phyloP scores from a whole-genome alignment of 2,329 filamentous ascomycete species.

The Coniochaeta ligniaria region DNA sequence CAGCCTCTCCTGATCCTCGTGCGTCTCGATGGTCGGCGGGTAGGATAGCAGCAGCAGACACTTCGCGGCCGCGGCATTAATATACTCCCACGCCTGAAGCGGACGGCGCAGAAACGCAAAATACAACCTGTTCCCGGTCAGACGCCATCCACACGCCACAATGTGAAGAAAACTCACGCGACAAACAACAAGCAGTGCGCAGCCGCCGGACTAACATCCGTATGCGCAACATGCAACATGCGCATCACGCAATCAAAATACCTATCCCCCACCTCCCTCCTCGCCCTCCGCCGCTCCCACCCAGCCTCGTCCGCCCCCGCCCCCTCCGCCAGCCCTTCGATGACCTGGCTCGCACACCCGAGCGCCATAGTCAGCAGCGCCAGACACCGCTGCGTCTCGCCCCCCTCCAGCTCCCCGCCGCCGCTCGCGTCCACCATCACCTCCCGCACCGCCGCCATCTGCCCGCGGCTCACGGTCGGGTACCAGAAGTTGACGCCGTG shows the following conservation, averaged over 20 bases:
- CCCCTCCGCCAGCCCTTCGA: conserved; percentile 17
- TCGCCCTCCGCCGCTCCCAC: conserved; percentile 19
- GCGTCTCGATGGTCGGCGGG: conserved; percentile 21
- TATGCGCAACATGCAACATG: conserved; percentile 36
- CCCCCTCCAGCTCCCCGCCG: conserved; percentile 20
- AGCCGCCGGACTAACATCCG: conserved; percentile 35
- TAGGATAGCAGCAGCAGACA: conserved; percentile 42
- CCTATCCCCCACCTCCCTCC: conserved; percentile 28
- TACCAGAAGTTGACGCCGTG: conserved; percentile 45
- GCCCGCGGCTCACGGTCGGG: conserved; percentile 35
- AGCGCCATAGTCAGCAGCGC: conserved; percentile 39
- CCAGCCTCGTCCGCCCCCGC: conserved; percentile 16
- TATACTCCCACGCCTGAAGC: conserved; percentile 44
- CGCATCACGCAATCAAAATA: conserved; percentile 40
- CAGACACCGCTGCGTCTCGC: conserved; percentile 22
- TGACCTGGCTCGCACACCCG: conserved; percentile 36
- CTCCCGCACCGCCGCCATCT: conserved; percentile 23
- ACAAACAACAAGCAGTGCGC: conserved; percentile 43
- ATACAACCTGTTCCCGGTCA: conserved; percentile 27
- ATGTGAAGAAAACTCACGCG: conserved; percentile 26
- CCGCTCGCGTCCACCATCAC: conserved; percentile 26
- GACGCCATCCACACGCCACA: background rate
- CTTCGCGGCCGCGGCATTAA: conserved; percentile 40
- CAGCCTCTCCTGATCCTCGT: conserved; percentile 38
- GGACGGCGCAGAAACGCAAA: conserved; percentile 42